phyloP scores from a whole-genome alignment of 2,329 filamentous ascomycete genomes.

The Ascosphaera apis region DNA sequence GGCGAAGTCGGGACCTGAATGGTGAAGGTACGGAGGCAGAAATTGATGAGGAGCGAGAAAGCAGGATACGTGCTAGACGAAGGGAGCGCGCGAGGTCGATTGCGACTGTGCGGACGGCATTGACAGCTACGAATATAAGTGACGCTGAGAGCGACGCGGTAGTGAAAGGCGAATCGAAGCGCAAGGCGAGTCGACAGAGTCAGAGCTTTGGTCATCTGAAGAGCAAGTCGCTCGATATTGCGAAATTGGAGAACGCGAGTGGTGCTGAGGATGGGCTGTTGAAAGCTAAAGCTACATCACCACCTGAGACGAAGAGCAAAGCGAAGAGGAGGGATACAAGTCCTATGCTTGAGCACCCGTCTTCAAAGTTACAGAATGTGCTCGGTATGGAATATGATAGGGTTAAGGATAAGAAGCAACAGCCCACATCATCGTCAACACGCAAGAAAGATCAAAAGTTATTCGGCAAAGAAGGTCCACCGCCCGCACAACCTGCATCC shows the following conservation, averaged over 20 bases:
- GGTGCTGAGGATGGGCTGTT: neutral
- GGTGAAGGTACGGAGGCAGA: slow-evolving; percentile 10
- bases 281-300: neutral
- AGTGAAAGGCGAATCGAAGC: slow-evolving; percentile 5
- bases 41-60: slow-evolving; percentile 5
- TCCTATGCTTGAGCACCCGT: neutral
- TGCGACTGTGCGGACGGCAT: neutral
- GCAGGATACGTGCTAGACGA: neutral
- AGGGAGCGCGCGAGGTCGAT: neutral
- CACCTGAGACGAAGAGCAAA: neutral
- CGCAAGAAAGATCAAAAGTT: slow-evolving; percentile 13
- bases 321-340: neutral
- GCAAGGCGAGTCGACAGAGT: slow-evolving; percentile 2
- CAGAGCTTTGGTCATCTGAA: neutral
- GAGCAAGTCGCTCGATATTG: neutral
- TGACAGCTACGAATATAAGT: slow-evolving; percentile 5
- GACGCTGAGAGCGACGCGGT: slow-evolving; percentile 12
- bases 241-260: neutral
- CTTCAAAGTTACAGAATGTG: neutral
- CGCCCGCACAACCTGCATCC: slow-evolving; percentile 16
- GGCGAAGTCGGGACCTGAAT: slow-evolving; percentile 4
- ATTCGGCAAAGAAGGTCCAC: slow-evolving; percentile 19
- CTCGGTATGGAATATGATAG: neutral
- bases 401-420: neutral
- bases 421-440: neutral